These are phyloP conservation scores for Senna tora DNA, from an alignment of 306 rosid species.

Conservation along the genomic window DNA sequence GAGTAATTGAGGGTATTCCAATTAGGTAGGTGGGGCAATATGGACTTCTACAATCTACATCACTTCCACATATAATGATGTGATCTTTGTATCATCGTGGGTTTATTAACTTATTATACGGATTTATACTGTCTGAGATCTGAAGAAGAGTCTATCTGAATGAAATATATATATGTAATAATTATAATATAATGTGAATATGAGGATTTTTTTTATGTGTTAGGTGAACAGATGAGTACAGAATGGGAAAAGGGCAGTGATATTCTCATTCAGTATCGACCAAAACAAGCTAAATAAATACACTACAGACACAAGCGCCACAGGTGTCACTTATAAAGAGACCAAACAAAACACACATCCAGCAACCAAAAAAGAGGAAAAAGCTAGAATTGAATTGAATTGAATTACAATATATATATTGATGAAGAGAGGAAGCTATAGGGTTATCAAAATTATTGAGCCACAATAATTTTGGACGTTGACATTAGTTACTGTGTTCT, in stretches of 20 bases:
- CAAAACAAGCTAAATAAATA: constrained; percentile 38
- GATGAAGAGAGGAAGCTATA: neutral
- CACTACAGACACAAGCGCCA: constrained; percentile 37
- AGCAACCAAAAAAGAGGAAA: neutral
- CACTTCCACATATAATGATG: constrained; percentile 28
- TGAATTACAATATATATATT: constrained; percentile 21
- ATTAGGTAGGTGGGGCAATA: neutral
- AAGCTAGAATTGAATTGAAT: neutral
- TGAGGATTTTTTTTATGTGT: constrained; percentile 43
- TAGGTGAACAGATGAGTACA: constrained; percentile 35
- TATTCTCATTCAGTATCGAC: constrained; percentile 29
- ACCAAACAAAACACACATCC: constrained; percentile 28
- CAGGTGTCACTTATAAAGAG: constrained; percentile 46
- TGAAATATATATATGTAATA: no score
- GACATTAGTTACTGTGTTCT: constrained; percentile 18
- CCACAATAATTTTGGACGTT: neutral
- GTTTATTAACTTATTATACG: neutral
- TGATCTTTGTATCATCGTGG: constrained; percentile 48
- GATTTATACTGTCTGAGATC: constrained; percentile 42
- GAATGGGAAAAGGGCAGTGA: constrained; percentile 41
- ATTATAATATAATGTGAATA: constrained; percentile 31
- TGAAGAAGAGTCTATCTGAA: constrained; percentile 36
- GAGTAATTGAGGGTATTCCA: neutral
- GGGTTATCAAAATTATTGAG: constrained; percentile 37
- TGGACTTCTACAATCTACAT: neutral